A percentile compares a stretch with the other conserved stretches of the same genome.
These are phyloP conservation scores for Miscanthus sacchariflorus DNA, from an alignment of 202 grass and related monocot species.

Conservation along the genomic window DNA sequence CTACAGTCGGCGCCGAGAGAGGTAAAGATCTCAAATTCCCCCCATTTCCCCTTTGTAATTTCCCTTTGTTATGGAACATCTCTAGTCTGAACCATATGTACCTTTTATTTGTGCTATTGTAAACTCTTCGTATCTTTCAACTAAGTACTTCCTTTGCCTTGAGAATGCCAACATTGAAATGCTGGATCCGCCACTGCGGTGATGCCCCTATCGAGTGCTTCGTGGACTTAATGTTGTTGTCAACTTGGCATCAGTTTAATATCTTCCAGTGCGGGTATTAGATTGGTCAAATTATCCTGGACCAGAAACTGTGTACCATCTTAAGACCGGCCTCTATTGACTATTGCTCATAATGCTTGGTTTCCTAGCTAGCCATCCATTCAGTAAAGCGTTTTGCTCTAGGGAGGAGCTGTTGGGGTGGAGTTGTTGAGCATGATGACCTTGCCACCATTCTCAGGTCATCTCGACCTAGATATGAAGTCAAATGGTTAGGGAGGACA, in stretches of 20 bases:
- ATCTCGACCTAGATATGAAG: background rate
- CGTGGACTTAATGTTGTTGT: constrained; percentile 8
- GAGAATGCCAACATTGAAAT: background rate
- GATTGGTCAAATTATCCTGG: background rate
- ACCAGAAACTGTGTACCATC: background rate
- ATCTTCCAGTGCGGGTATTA: background rate
- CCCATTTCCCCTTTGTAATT: background rate
- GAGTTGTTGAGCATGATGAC: background rate
- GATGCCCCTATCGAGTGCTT: background rate
- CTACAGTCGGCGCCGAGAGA: background rate
- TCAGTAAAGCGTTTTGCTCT: background rate
- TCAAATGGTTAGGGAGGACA: background rate
- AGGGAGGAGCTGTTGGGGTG: background rate
- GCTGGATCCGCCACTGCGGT: background rate
- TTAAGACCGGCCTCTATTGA: background rate
- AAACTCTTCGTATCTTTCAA: background rate
- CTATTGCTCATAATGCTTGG: background rate
- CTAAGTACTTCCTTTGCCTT: background rate
- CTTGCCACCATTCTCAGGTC: background rate
- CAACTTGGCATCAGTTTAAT: background rate
- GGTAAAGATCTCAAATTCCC: background rate
- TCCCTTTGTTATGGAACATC: background rate
- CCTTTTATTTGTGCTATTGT: background rate
- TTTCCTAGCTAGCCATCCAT: background rate
- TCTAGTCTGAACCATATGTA: background rate